A percentile compares a stretch with the other conserved stretches of the same genome.
Evolutionary conservation across 2,329 filamentous ascomycete species (phyloP).

Genomic region (Sporothrix pallida): DNA sequence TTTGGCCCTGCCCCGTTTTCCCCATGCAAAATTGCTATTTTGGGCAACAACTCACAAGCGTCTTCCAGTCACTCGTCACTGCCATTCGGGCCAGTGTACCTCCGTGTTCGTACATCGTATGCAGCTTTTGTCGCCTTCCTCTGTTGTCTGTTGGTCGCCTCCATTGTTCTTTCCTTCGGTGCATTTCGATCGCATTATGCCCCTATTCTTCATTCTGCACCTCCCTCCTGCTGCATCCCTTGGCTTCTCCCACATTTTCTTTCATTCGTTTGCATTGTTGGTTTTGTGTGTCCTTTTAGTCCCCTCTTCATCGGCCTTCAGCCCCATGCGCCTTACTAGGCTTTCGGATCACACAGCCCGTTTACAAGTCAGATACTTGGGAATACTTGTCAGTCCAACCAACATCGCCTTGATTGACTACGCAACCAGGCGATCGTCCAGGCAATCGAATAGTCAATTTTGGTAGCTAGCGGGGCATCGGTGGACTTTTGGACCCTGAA

Average conservation of each 20-base stretch:
- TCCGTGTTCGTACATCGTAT: not conserved
- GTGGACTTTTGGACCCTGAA: not conserved
- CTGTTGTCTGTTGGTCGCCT: not conserved
- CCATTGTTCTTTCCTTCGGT: not conserved
- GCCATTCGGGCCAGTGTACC: too few species aligned
- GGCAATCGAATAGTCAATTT: not conserved
- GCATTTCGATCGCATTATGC: not conserved
- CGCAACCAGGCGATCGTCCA: not conserved
- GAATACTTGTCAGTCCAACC: too few species aligned
- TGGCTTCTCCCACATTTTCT: not conserved
- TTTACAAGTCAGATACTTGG: not conserved
- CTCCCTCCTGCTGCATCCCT: not conserved
- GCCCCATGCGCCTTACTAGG: constrained; percentile 4
- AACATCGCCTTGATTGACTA: not conserved
- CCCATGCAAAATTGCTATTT: constrained; percentile 21
- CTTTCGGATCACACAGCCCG: constrained; percentile 9
- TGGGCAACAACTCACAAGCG: constrained; percentile 15
- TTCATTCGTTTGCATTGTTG: not conserved
- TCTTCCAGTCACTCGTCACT: not conserved
- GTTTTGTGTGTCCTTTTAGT: not conserved
- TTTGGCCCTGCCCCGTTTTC: not conserved
- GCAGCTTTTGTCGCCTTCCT: not conserved
- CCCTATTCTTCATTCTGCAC: not conserved
- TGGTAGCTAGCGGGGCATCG: not conserved
- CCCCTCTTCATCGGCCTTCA: not conserved